phyloP scores from a whole-genome alignment of 1,284 basidiomycete species.

The Ustilago trichophora region DNA sequence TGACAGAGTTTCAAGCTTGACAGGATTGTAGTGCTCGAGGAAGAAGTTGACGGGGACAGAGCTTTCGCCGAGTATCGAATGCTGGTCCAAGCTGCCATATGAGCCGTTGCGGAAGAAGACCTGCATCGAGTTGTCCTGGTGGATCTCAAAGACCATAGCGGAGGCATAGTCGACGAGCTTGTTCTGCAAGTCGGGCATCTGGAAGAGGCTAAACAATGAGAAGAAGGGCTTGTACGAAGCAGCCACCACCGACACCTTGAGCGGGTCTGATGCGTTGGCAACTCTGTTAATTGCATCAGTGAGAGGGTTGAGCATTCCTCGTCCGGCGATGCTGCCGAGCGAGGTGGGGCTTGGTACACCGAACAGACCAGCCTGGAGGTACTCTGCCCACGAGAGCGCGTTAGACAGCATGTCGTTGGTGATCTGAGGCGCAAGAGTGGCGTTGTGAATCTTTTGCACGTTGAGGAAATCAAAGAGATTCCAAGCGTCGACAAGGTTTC shows the following conservation, averaged over 20 bases:
- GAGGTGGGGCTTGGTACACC: slow-evolving; percentile 73
- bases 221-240: slow-evolving; percentile 89
- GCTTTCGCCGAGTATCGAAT: slow-evolving; percentile 57
- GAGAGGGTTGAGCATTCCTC: slow-evolving; percentile 78
- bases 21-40: slow-evolving; percentile 75
- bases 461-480: slow-evolving; percentile 76
- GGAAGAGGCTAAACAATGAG: slow-evolving; percentile 78
- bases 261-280: slow-evolving; percentile 78
- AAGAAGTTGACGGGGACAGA: slow-evolving; percentile 79
- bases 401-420: slow-evolving; percentile 24
- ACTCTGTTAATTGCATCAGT: slow-evolving; percentile 77
- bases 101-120: slow-evolving; percentile 88
- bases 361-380: slow-evolving; percentile 81
- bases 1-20: slow-evolving; percentile 65
- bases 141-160: slow-evolving; percentile 79
- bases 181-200: slow-evolving; percentile 23
- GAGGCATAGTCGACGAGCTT: slow-evolving; percentile 78
- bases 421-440: slow-evolving; percentile 41
- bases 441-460: slow-evolving; percentile 74
- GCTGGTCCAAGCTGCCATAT: slow-evolving; percentile 50
- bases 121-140: slow-evolving; percentile 70
- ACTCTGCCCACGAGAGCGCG: slow-evolving; percentile 73
- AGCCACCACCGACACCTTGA: slow-evolving; percentile 77
- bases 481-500: slow-evolving; percentile 75
- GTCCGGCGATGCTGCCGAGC: slow-evolving; percentile 84